Base-by-base conservation (phyloP, 176 grass and related monocot species). In the barley (Hordeum vulgare) region DNA sequence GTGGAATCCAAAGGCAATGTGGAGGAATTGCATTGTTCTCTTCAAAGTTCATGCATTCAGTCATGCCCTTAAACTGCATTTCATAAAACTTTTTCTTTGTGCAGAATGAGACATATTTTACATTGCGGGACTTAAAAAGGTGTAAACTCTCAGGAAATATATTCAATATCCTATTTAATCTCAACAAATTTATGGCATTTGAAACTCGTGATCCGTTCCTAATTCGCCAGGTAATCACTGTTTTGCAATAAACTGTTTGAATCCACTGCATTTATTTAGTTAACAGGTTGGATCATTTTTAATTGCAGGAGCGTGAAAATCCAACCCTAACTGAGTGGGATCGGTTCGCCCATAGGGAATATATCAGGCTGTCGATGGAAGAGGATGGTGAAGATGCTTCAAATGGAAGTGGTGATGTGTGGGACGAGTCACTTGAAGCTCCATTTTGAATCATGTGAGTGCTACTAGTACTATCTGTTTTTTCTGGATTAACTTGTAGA, bases 131-230 rank as follows among this genome's bases (percentile, higher is more conserved):
- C 65, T 83, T 99, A 12, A 99, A 96, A 83, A 77, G 81, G 45
- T 92, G 89, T 89, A 99, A 99, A 90, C 89, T 99, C 78, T 99
- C 97, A 7, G 97, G 97, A 81, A 96, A 96, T 92, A 90, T 99
- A 87, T 99, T 99, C 88, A 99, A 99, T 77, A 99, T 99, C 69
- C 84, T 99, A 74, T 99, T 99, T 87, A 96, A 99, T 83, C 97
- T 99, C 58, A 99, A 96, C 80, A 99, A 99, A 82, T 99, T 99
- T 65, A 99, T 99, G 97, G 93, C 97, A n/a, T 99, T 99, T 87
- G 97, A 99, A 90, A 94, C 91, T 75, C 93, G 96, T 68, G 96
- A 98, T 85, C 96, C 96, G 2, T 98, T 98, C 85, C 91, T 98
- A 65, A 96, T 96, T 92, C 96, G 96, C 57, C 96, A 98, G 91